Conservation (phyloP, 345 rosid species). For the Camelina sativa region DNA sequence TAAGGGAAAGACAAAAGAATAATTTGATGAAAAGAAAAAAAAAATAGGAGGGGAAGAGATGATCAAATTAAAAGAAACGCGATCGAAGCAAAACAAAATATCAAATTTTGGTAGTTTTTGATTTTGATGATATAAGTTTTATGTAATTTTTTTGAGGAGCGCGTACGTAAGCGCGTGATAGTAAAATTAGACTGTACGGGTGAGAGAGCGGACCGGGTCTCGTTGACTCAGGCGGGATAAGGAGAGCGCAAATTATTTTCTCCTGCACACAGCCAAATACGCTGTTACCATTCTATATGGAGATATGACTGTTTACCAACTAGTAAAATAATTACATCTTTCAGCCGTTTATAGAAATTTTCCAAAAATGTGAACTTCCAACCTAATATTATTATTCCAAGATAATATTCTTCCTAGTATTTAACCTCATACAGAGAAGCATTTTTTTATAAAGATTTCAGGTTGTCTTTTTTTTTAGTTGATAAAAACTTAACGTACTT, state of each 20-base stretch:
- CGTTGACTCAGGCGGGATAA: slow-evolving; percentile 14
- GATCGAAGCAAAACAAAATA: slow-evolving; percentile 6
- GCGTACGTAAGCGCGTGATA: slow-evolving; percentile 34
- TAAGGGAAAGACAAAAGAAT: neutral
- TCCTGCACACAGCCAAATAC: too few species aligned
- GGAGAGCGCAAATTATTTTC: too few species aligned
- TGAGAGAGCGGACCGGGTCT: slow-evolving; percentile 23
- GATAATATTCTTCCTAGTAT: too few species aligned
- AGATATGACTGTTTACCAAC: slow-evolving; percentile 15
- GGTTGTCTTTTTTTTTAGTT: neutral
- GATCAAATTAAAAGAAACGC: neutral
- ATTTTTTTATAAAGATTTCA: neutral
- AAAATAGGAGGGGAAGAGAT: neutral
- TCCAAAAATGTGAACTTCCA: neutral
- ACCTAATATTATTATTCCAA: neutral
- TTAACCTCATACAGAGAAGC: too few species aligned
- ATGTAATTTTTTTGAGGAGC: neutral
- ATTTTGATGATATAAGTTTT: slow-evolving; percentile 1
- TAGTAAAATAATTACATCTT: neutral
- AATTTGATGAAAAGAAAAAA: neutral
- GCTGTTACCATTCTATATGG: too few species aligned
- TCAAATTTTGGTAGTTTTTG: slow-evolving; percentile 5
- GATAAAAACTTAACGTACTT: neutral
- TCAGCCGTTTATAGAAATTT: neutral
- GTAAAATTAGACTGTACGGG: neutral